Evolutionary conservation across 805 yeast genomes (phyloP).

Genomic region (Clavispora carvajalis): DNA sequence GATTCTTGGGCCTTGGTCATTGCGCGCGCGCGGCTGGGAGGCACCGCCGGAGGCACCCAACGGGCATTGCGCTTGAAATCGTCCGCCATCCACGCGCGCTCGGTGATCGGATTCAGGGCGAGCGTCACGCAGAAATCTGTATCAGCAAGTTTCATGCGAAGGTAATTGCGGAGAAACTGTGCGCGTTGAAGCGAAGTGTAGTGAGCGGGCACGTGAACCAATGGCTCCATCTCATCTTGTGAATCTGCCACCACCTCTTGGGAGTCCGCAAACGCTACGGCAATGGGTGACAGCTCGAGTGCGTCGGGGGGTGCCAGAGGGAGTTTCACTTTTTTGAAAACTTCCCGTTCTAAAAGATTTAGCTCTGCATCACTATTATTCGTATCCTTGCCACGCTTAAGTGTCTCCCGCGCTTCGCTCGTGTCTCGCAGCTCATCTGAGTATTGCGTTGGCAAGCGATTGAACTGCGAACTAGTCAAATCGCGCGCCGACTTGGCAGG

Average conservation of each 20-base stretch:
- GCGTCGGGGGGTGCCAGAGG: not conserved
- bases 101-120: slow-evolving; percentile 30
- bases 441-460: slow-evolving; percentile 17
- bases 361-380: too few relatives aligned
- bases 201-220: slow-evolving; percentile 9
- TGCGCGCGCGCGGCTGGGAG: slow-evolving; percentile 13
- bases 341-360: too few relatives aligned
- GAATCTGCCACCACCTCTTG: slow-evolving; percentile 13
- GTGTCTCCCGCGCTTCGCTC: not conserved
- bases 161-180: slow-evolving; percentile 24
- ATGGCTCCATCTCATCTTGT: slow-evolving; percentile 17
- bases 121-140: slow-evolving; percentile 22
- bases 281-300: not conserved
- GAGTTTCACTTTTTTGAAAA: not conserved
- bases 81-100: slow-evolving; percentile 28
- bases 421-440: slow-evolving; percentile 7
- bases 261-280: slow-evolving; percentile 1
- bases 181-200: slow-evolving; percentile 31
- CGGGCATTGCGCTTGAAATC: slow-evolving; percentile 31
- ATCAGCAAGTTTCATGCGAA: slow-evolving; percentile 17
- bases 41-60: slow-evolving; percentile 15
- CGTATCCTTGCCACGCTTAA: too few relatives aligned
- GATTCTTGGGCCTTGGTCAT: slow-evolving; percentile 18
- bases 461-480: slow-evolving; percentile 16
- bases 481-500: slow-evolving; percentile 2